A percentile compares a stretch with the other conserved stretches of the same genome.
Evolutionary conservation across 2,329 filamentous ascomycete species (phyloP).

Genomic region (Fusarium veterinarium): DNA sequence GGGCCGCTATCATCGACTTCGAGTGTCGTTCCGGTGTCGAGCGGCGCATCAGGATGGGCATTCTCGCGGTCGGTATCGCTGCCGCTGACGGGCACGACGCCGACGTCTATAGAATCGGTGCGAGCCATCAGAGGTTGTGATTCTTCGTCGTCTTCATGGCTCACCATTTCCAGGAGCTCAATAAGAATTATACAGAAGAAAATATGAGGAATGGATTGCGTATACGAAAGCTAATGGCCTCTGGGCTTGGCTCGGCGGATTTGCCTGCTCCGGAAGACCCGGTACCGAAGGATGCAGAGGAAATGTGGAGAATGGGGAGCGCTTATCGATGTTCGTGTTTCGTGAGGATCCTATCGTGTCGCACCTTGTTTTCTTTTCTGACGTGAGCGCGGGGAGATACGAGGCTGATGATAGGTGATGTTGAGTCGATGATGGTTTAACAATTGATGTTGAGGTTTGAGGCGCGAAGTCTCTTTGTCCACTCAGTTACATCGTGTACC

Average conservation of each 20-base stretch:
- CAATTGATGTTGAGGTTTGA: background rate
- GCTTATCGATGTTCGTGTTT: conserved; percentile 25
- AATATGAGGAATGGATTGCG: conserved; percentile 13
- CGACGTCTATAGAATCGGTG: conserved; percentile 44
- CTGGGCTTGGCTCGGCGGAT: conserved; percentile 26
- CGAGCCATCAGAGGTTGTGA: conserved; percentile 54
- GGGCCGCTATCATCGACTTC: conserved; percentile 57
- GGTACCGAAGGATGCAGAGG: conserved; percentile 18
- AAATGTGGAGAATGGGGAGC: conserved; percentile 23
- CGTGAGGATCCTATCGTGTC: conserved; percentile 11
- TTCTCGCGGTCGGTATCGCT: conserved; percentile 22
- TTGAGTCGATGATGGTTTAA: background rate
- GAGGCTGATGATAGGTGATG: background rate
- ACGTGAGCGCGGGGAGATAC: background rate
- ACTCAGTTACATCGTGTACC: conserved; percentile 12
- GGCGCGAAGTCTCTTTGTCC: background rate
- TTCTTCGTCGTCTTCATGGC: conserved; percentile 50
- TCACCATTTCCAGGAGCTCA: conserved; percentile 45
- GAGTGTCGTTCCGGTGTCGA: conserved; percentile 53
- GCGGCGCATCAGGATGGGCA: conserved; percentile 57
- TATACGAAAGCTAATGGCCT: background rate
- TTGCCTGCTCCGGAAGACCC: conserved; percentile 31
- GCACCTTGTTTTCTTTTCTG: conserved; percentile 7
- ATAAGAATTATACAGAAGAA: background rate
- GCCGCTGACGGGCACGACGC: conserved; percentile 40